A percentile compares a stretch with the other conserved stretches of the same genome.
phyloP scores from a whole-genome alignment of 108 stramenopile genomes.

The Cyclotella cryptica region DNA sequence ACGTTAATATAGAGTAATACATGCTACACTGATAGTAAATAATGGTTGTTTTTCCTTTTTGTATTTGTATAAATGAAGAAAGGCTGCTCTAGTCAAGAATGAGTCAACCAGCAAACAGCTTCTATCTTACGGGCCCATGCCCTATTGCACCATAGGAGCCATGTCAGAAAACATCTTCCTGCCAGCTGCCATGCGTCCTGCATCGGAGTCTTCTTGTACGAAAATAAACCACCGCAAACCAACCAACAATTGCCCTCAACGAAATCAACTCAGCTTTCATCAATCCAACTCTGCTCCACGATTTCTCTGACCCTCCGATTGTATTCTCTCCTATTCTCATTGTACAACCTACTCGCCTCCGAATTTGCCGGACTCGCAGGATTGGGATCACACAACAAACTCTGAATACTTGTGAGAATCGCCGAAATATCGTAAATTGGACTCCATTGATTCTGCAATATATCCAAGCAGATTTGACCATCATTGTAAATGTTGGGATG shows the following conservation, averaged over 20 bases:
- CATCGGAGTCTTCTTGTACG: no score
- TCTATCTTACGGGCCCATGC: no score
- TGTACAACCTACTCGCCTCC: conserved; percentile 97
- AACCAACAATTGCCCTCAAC: not conserved
- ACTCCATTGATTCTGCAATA: conserved; percentile 99
- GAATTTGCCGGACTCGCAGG: conserved; percentile 97
- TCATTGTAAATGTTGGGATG: conserved; percentile 99
- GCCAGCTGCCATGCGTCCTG: no score
- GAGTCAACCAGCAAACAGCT: no score
- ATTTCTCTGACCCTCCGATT: conserved; percentile 97
- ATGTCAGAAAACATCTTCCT: no score
- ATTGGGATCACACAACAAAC: conserved; percentile 98
- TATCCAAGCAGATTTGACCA: conserved; percentile 98
- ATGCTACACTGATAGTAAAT: no score
- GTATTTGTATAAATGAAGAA: no score
- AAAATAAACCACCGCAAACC: not conserved
- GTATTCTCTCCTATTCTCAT: conserved; percentile 98
- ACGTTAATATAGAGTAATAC: no score
- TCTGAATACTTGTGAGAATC: conserved; percentile 99
- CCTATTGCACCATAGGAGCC: no score
- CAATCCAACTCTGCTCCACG: conserved; percentile 98
- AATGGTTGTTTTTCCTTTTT: no score
- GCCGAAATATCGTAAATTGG: conserved; percentile 99
- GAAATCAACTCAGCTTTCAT: conserved; percentile 49
- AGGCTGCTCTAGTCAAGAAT: no score